Conservation (phyloP, 225 moss, liverwort and hornwort genomes). For the Sphagnum tenellum region DNA sequence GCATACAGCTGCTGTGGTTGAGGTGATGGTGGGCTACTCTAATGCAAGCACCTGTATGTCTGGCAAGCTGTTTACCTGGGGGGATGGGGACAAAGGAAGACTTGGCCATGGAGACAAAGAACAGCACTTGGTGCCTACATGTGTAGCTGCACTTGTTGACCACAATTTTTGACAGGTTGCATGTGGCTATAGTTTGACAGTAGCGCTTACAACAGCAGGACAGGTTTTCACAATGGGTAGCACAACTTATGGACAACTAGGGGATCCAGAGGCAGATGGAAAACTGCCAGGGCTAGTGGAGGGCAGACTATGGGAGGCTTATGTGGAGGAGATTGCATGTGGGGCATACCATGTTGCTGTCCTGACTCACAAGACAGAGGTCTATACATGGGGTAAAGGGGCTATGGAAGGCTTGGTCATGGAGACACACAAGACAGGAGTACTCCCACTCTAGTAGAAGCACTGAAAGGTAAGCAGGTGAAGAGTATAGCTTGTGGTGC, state of each 20-base stretch:
- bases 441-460: slow-evolving; percentile 71
- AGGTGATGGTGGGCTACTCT: slow-evolving; percentile 96
- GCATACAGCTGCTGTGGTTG: slow-evolving; percentile 98
- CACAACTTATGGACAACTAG: slow-evolving; percentile 78
- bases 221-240: slow-evolving; percentile 98
- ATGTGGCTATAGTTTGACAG: slow-evolving; percentile 87
- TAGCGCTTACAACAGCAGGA: slow-evolving; percentile 83
- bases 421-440: slow-evolving; percentile 77
- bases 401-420: slow-evolving; percentile 85
- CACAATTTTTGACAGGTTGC: slow-evolving; percentile 91
- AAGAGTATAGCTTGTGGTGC: slow-evolving; percentile 85
- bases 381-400: slow-evolving; percentile 98
- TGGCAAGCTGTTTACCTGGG: slow-evolving; percentile 99
- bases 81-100: slow-evolving; percentile 91
- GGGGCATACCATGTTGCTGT: slow-evolving; percentile 95
- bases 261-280: slow-evolving; percentile 85
- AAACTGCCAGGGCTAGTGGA: slow-evolving; percentile 80
- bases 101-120: slow-evolving; percentile 97
- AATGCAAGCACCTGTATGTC: slow-evolving; percentile 71
- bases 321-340: slow-evolving; percentile 83
- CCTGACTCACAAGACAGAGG: slow-evolving; percentile 85
- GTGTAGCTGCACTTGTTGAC: slow-evolving; percentile 90
- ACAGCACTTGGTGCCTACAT: slow-evolving; percentile 89
- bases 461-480: slow-evolving; percentile 92
- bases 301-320: slow-evolving; percentile 64